phyloP scores from a whole-genome alignment of 2,329 filamentous ascomycete genomes.

The Penicillium sp. region DNA sequence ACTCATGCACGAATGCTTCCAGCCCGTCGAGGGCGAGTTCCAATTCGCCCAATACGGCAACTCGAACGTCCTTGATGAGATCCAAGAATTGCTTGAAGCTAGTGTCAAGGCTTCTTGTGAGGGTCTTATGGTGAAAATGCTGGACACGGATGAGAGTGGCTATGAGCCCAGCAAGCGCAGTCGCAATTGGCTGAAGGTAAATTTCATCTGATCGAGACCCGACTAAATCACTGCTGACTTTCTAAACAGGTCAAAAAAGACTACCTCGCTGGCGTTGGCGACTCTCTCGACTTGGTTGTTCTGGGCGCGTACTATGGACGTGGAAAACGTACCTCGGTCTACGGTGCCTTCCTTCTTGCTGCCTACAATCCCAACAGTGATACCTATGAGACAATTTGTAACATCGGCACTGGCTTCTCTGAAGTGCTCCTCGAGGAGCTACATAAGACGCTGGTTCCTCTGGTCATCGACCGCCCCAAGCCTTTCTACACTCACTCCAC shows the following conservation, averaged over 20 bases:
- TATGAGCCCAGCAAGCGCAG: conserved; percentile 96
- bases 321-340: conserved; percentile 93
- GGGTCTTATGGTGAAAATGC: conserved; percentile 99
- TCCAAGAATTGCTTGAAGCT: conserved; percentile 88
- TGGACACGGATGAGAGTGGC: conserved; percentile 87
- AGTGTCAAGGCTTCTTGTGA: conserved; percentile 95
- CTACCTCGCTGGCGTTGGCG: conserved; percentile 89
- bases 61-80: conserved; percentile 87
- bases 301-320: conserved; percentile 91
- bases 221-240: conserved; percentile 1
- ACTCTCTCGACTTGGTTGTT: conserved; percentile 95
- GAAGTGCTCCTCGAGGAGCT: conserved; percentile 91
- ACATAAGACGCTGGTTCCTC: conserved; percentile 71
- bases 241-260: conserved; percentile 83
- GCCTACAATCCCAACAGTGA: conserved; percentile 84
- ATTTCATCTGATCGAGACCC: conserved; percentile 7
- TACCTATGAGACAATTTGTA: conserved; percentile 92
- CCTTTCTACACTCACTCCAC: conserved; percentile 89
- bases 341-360: conserved; percentile 91
- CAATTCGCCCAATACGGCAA: conserved; percentile 85
- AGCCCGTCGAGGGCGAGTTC: conserved; percentile 84
- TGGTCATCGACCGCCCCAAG: conserved; percentile 86
- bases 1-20: conserved; percentile 72
- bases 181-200: conserved; percentile 95
- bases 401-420: conserved; percentile 96